These are phyloP conservation scores for Cymbopogon flexuosus DNA, from an alignment of 202 grass and related monocot genomes.

Conservation along the genomic window DNA sequence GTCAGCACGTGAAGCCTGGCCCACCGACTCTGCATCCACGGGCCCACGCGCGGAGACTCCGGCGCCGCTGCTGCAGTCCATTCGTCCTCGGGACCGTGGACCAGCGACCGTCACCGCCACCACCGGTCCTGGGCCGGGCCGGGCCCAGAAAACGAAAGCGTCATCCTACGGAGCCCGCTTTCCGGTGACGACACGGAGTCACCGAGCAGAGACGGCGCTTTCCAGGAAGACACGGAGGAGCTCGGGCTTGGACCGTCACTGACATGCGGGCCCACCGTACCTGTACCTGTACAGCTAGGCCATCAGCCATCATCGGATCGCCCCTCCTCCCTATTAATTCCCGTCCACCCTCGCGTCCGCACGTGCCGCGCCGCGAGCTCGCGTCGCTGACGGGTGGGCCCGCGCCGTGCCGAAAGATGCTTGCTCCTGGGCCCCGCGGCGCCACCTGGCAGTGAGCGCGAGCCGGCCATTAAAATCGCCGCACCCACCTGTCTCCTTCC, in stretches of 20 bases:
- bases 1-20: background rate
- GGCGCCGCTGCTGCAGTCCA: background rate
- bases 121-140: too few relatives aligned
- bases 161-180: background rate
- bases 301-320: background rate
- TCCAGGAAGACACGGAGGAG: background rate
- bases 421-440: background rate
- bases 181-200: background rate
- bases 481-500: slow-evolving; percentile 3
- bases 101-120: background rate
- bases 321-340: background rate
- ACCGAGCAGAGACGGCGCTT: too few relatives aligned
- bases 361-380: background rate
- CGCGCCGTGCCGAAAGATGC: background rate
- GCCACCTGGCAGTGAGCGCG: slow-evolving; percentile 19
- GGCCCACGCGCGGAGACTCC: background rate
- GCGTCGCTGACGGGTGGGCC: background rate
- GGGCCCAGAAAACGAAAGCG: background rate
- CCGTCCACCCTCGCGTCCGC: background rate
- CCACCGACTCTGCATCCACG: background rate
- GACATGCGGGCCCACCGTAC: background rate
- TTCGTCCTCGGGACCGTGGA: too few relatives aligned
- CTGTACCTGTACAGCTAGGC: slow-evolving; percentile 7
- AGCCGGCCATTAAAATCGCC: slow-evolving; percentile 31
- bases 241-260: background rate